Evolutionary conservation across 768 basidiomycete genomes (phyloP), one percentile per base, ranked within the genome.

Genomic region (Tylopilus rubrobrunneus): DNA sequence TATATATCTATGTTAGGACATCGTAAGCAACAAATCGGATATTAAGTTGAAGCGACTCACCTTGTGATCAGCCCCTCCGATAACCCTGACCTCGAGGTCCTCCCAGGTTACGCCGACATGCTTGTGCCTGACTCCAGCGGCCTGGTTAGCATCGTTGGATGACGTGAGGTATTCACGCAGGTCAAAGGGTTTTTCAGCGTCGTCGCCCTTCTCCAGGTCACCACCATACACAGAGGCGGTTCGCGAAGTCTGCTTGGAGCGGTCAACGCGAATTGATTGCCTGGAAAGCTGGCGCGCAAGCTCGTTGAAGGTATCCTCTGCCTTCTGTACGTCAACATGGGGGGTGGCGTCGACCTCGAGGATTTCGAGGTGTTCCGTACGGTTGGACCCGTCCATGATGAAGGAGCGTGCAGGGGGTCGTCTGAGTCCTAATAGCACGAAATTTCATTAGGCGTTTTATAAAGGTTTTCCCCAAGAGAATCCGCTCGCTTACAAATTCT

Each of bases 81-180:
- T 53, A 31, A 82, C 85, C 7, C 81, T 73, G 31, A 89, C 87
- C 53, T 82, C 73, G 1, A 90, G 71, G 59, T 84, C 75, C 48
- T 86, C 78, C 88, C 88, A 90, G 25, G 81, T 81, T 23, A 90
- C 82, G 31, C 86, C 86, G 8, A 89, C 85, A 55, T 86, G 83
- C 63, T 89, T 89, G 61, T 85, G 83, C 54, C 78, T 79, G 45
- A 88, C 84, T 15, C 87, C 87, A 2, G 84, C 85, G 19, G 69
- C 64, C 51, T 87, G 79, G 48, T 81, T 77, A 1, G 82, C 81
- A 59, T 87, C 85, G 62, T 85, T 87, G 14, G 81, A 84, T 8
- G 81, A 80, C 4, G 80, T 72, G 29, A 89, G 74, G 59, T 86
- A 89, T 54, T 87, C 85, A 15, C 78, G 78, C 19, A 89, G 79